A percentile compares a stretch with the other conserved stretches of the same genome.
phyloP scores from a whole-genome alignment of 1,139 yeast genomes.

The Scheffersomyces segobiensis region DNA sequence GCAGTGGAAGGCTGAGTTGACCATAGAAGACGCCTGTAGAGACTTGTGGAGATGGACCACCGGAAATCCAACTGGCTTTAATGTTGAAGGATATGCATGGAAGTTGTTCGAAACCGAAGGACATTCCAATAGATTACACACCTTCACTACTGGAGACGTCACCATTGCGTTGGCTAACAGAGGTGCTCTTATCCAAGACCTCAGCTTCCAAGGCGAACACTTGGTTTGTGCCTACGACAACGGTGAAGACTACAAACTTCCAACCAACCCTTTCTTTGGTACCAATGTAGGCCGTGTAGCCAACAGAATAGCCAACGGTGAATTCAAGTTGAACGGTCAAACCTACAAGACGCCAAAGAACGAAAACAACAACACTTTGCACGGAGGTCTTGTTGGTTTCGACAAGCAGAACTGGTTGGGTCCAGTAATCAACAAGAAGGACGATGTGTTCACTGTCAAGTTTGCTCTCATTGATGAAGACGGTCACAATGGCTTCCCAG shows the following conservation, averaged over 20 bases:
- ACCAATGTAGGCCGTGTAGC: constrained; percentile 67
- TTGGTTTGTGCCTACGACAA: constrained; percentile 36
- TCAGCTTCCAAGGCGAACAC: constrained; percentile 34
- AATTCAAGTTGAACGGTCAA: constrained; percentile 41
- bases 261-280: constrained; percentile 55
- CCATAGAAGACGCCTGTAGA: constrained; percentile 64
- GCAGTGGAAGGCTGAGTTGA: constrained; percentile 59
- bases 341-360: constrained; percentile 42
- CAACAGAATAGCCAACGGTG: constrained; percentile 55
- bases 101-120: constrained; percentile 23
- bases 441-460: constrained; percentile 34
- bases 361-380: constrained; percentile 45
- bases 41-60: constrained; percentile 83
- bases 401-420: constrained; percentile 52
- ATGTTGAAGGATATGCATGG: constrained; percentile 39
- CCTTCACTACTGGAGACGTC: constrained; percentile 34
- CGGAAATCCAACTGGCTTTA: constrained; percentile 67
- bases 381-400: constrained; percentile 56
- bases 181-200: constrained; percentile 53
- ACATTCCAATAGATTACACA: constrained; percentile 42
- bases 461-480: constrained; percentile 45
- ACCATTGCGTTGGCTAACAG: constrained; percentile 48
- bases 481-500: constrained; percentile 58
- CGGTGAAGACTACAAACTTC: constrained; percentile 34
- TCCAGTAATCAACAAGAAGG: constrained; percentile 42